Evolutionary conservation across 2,329 filamentous ascomycete genomes (phyloP).

Genomic region (Cytospora schulzeri): DNA sequence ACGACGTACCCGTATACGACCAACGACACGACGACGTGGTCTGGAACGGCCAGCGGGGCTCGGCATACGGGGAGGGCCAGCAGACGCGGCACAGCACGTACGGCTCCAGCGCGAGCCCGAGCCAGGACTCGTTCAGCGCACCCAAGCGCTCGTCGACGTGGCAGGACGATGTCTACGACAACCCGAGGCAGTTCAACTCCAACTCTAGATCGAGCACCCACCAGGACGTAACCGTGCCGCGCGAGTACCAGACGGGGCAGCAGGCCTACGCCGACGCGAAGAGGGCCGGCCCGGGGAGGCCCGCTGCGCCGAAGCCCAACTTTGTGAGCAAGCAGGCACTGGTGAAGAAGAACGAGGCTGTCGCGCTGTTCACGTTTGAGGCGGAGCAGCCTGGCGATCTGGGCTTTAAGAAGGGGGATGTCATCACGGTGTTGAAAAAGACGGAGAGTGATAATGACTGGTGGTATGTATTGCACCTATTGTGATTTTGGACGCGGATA

Average conservation of each 20-base stretch:
- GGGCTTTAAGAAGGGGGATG: conserved; percentile 94
- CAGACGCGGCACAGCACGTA: conserved; percentile 42
- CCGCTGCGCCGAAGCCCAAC: conserved; percentile 86
- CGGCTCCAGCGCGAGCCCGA: conserved; percentile 29
- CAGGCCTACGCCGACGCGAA: conserved; percentile 40
- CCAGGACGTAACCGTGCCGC: conserved; percentile 40
- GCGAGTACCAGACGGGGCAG: conserved; percentile 33
- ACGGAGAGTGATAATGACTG: conserved; percentile 94
- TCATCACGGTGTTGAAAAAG: conserved; percentile 93
- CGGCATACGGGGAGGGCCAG: conserved; percentile 68
- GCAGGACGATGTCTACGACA: conserved; percentile 76
- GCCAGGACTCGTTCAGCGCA: conserved; percentile 54
- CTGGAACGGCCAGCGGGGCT: conserved; percentile 76
- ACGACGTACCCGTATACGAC: conserved; percentile 89
- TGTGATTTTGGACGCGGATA: background rate
- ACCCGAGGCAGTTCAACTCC: conserved; percentile 45
- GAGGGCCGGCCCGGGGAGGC: conserved; percentile 66
- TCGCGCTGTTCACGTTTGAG: conserved; percentile 93
- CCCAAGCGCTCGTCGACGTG: conserved; percentile 70
- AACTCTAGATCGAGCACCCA: conserved; percentile 56
- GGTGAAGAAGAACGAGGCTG: conserved; percentile 74
- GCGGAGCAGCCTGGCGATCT: conserved; percentile 90
- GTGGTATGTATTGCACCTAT: conserved; percentile 66
- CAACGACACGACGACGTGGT: conserved; percentile 79
- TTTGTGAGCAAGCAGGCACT: conserved; percentile 64